Conservation (phyloP, 2,329 filamentous ascomycete genomes). For the Botrytis pseudocinerea region DNA sequence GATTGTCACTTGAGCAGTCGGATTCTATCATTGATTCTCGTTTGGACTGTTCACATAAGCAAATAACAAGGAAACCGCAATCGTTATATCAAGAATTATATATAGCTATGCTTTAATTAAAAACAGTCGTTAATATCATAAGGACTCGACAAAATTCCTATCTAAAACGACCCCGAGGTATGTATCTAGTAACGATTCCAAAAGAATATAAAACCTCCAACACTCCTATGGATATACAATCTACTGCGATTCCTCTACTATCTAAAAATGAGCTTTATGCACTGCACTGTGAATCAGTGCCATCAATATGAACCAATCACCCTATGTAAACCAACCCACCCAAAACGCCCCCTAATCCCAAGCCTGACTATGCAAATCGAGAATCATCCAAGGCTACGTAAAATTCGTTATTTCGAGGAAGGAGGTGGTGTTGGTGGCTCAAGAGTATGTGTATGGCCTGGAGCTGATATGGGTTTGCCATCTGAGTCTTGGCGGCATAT, state of each 20-base stretch:
- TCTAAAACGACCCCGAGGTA: conserved; percentile 15
- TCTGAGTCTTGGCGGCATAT: conserved; percentile 84
- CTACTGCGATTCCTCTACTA: conserved; percentile 29
- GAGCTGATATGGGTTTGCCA: conserved; percentile 69
- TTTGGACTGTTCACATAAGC: background rate
- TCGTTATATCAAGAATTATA: background rate
- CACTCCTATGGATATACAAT: conserved; percentile 33
- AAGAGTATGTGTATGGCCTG: conserved; percentile 80
- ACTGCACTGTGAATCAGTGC: conserved; percentile 26
- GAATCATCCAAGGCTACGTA: conserved; percentile 24
- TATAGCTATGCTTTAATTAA: conserved; percentile 16
- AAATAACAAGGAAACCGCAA: background rate
- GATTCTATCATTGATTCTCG: background rate
- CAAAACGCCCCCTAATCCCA: conserved; percentile 26
- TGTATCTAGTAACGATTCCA: conserved; percentile 22
- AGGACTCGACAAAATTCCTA: background rate
- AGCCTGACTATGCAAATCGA: conserved; percentile 25
- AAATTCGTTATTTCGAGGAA: conserved; percentile 31
- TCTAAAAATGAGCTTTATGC: conserved; percentile 27
- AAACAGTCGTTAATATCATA: background rate
- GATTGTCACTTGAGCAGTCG: background rate
- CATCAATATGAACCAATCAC: conserved; percentile 20
- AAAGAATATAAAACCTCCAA: conserved; percentile 19
- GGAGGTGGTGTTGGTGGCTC: conserved; percentile 62
- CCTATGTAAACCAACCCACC: conserved; percentile 13